These are phyloP conservation scores for Heterobasidion annosum DNA, from an alignment of 1,284 basidiomycete genomes.

Conservation along the genomic window DNA sequence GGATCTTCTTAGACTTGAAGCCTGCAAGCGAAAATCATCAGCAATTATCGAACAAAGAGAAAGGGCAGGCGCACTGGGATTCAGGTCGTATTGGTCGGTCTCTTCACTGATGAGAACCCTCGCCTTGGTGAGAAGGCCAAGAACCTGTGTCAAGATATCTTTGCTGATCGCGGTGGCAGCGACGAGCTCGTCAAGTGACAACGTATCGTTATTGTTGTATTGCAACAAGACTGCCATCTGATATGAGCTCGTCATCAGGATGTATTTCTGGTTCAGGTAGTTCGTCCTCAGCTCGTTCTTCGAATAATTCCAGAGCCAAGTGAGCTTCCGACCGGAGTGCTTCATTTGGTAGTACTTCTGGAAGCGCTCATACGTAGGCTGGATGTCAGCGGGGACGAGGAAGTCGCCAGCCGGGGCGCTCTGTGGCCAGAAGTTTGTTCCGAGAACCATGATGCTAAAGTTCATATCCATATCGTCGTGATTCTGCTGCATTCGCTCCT, in stretches of 20 bases:
- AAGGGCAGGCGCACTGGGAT: constrained; percentile 59
- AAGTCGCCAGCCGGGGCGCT: constrained; percentile 81
- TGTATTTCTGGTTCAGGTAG: constrained; percentile 92
- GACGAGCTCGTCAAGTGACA: constrained; percentile 75
- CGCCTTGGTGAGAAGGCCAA: constrained; percentile 81
- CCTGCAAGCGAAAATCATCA: constrained; percentile 29
- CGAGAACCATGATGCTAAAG: constrained; percentile 91
- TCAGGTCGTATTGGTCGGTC: constrained; percentile 85
- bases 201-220: constrained; percentile 86
- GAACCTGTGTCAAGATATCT: constrained; percentile 78
- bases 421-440: constrained; percentile 95
- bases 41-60: neutral
- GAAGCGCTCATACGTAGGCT: constrained; percentile 87
- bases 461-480: constrained; percentile 82
- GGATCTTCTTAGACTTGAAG: constrained; percentile 97
- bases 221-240: constrained; percentile 93
- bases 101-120: constrained; percentile 86
- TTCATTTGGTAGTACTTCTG: constrained; percentile 91
- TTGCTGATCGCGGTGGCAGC: constrained; percentile 81
- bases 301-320: constrained; percentile 97
- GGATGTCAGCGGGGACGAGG: constrained; percentile 83
- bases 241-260: constrained; percentile 91
- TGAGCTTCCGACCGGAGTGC: constrained; percentile 91
- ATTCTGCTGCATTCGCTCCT: constrained; percentile 85
- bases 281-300: constrained; percentile 95